Conservation (phyloP, 495 filamentous ascomycete genomes). For the Aspergillus conjunctus region DNA sequence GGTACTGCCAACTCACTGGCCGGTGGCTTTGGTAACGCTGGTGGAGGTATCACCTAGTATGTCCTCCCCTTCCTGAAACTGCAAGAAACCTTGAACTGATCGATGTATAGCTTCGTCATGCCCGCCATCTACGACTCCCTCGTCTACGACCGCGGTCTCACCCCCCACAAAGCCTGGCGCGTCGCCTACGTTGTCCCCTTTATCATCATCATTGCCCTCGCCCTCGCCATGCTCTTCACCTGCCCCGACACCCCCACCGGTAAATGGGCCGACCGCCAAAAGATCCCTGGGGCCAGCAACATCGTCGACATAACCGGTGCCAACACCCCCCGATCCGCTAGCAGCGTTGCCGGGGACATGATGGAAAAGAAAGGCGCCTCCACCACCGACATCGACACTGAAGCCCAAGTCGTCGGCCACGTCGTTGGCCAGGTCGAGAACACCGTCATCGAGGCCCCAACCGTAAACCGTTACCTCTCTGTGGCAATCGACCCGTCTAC, state of each 20-base stretch:
- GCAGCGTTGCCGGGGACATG: slow-evolving; percentile 41
- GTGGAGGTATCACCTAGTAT: slow-evolving; percentile 77
- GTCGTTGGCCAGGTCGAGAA: slow-evolving; percentile 55
- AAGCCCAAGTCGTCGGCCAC: slow-evolving; percentile 44
- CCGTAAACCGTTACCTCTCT: slow-evolving; percentile 56
- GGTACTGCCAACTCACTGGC: slow-evolving; percentile 88
- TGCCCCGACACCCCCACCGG: slow-evolving; percentile 85
- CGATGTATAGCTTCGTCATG: slow-evolving; percentile 75
- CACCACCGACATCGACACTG: slow-evolving; percentile 43
- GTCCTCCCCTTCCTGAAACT: slow-evolving; percentile 12
- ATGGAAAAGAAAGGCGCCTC: slow-evolving; percentile 43
- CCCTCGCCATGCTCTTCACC: slow-evolving; percentile 68
- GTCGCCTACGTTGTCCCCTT: slow-evolving; percentile 86
- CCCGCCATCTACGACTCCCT: slow-evolving; percentile 85
- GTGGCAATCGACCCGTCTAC: slow-evolving; percentile 69
- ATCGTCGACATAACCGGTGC: slow-evolving; percentile 54
- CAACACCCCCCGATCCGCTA: slow-evolving; percentile 34
- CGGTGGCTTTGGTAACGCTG: slow-evolving; percentile 85
- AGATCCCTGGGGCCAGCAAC: slow-evolving; percentile 35
- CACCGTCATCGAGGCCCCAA: slow-evolving; percentile 63
- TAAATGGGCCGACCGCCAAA: slow-evolving; percentile 74
- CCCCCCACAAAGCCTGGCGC: slow-evolving; percentile 74
- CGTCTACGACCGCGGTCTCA: slow-evolving; percentile 57
- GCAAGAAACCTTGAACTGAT: neutral
- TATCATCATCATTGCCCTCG: slow-evolving; percentile 66